These are phyloP conservation scores for Citrullus mucosospermus DNA, from an alignment of 306 rosid genomes.

Conservation along the genomic window DNA sequence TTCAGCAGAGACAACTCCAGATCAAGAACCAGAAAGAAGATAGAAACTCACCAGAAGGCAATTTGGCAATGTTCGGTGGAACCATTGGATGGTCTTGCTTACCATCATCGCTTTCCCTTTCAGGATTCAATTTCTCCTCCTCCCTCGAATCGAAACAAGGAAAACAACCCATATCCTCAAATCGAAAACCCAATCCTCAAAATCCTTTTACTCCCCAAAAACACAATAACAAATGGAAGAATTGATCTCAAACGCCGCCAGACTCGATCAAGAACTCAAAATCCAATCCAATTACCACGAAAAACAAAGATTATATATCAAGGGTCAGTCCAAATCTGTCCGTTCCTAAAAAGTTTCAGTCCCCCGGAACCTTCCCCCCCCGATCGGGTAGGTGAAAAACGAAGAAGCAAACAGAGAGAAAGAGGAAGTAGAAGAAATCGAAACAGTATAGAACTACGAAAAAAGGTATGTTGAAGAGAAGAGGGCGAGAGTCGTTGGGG, in stretches of 20 bases:
- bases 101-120: constrained; percentile 33
- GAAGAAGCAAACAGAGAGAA: neutral
- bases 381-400: neutral
- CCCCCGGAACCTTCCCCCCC: neutral
- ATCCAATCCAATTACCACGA: constrained; percentile 19
- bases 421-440: neutral
- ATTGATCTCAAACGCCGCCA: constrained; percentile 5
- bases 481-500: neutral
- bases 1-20: neutral
- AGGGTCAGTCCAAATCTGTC: constrained; percentile 11
- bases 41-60: constrained; percentile 63
- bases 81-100: constrained; percentile 30
- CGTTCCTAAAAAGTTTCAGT: neutral
- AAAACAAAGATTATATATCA: neutral
- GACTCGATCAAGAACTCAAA: constrained; percentile 19
- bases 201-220: neutral
- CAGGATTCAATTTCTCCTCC: constrained; percentile 75
- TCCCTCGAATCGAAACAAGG: constrained; percentile 89
- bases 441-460: neutral
- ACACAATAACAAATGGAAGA: constrained; percentile 3
- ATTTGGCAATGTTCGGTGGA: constrained; percentile 36
- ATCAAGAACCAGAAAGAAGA: neutral
- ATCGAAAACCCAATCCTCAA: constrained; percentile 4
- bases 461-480: neutral
- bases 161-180: constrained; percentile 70